Evolutionary conservation across 352 stramenopile species (phyloP), one percentile per base, ranked within the genome.

Genomic region (Pythium dissimile): DNA sequence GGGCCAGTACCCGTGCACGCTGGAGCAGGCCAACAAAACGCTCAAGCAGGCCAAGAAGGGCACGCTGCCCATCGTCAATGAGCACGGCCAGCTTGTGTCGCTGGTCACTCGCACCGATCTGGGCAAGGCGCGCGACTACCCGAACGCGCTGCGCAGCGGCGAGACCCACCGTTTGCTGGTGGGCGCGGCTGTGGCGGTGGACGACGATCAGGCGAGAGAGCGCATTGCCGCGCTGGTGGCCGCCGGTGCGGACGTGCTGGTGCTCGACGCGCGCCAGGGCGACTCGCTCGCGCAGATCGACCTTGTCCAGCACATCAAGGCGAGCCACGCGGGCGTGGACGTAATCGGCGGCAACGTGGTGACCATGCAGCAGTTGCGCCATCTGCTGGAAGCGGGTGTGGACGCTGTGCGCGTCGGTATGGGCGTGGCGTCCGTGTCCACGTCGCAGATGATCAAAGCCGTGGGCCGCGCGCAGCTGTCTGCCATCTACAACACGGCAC

Each of bases 311-410:
- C 78, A 98, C 72, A 88, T 99, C 55, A 99, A 99, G 81, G 55
- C 63, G 42, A 88, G 66, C n/a, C 85, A 97, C 67, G 83, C 94
- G 21, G 56, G 60, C 3, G 69, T 97, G 11, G 91, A 99, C 44
- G 95, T 99, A 2, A 97, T 99, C 60, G 97, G 92, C 38, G 97
- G 97, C 55, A 99, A 99, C 72, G 94, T 99, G 24, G 97, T 99
- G 15, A 99, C 97, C 23, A 90, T 88, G 43, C 81, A 79, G 30
- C 97, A 99, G 82, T 87, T 97, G 16, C 81, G 91, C 55, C 89
- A 98, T 69, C 74, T 99, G 53, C 98, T 99, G 49, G 76, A 98
- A 56, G 97, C 96, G 12, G 97, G 97, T 34, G 97, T 97, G n/a
- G 97, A 99, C 72, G 96, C 94, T 41, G 84, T 99, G 43, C 89